Conservation (phyloP, 495 filamentous ascomycete species). For the Hypoxylon crocopeplum region DNA sequence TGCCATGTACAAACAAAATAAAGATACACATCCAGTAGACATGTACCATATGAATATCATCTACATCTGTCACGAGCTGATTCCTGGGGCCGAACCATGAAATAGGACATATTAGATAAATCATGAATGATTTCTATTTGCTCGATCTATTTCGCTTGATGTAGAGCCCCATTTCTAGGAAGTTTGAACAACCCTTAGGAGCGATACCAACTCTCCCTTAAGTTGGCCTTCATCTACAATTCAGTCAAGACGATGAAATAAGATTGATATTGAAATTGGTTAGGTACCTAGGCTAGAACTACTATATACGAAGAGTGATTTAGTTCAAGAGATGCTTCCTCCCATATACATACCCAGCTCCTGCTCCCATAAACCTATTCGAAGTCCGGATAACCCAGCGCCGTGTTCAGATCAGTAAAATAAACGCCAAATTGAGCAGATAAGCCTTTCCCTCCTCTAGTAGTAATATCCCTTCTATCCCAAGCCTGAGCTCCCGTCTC, state of each 20-base stretch:
- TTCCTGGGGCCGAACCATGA: too few relatives aligned
- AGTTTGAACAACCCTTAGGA: too few relatives aligned
- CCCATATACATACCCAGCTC: not conserved
- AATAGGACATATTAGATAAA: too few relatives aligned
- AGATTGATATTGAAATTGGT: not conserved
- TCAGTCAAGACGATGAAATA: too few relatives aligned
- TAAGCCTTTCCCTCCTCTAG: not conserved
- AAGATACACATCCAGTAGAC: not conserved
- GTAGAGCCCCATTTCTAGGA: too few relatives aligned
- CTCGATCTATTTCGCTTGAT: too few relatives aligned
- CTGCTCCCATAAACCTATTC: not conserved
- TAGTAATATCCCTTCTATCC: constrained; percentile 9
- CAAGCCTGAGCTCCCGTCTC: constrained; percentile 37
- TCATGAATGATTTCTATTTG: too few relatives aligned
- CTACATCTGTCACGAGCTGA: not conserved
- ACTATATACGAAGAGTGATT: constrained; percentile 8
- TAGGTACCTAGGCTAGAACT: not conserved
- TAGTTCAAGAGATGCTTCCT: not conserved
- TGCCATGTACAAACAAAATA: not conserved
- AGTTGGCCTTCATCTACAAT: too few relatives aligned
- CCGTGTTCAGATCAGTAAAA: not conserved
- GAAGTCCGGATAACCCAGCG: constrained; percentile 18
- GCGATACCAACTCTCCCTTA: too few relatives aligned
- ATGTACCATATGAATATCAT: not conserved
- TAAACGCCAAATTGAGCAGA: constrained; percentile 1